Evolutionary conservation across 106 monocot genomes (phyloP), one percentile per base, ranked within the genome.

Genomic region (Dendrobium officinale): DNA sequence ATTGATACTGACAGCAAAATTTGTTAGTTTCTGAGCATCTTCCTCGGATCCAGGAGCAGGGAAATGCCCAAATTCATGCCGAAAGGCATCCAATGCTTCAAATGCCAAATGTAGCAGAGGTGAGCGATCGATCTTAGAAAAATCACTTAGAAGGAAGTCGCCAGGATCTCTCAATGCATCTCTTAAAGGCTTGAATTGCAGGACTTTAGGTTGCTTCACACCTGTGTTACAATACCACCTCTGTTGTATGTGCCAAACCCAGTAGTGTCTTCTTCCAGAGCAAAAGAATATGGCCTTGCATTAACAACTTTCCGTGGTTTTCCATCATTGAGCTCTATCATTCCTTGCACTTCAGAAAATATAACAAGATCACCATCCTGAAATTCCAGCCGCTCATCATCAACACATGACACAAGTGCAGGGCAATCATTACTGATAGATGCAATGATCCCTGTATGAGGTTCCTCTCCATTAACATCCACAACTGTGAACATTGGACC

Each of bases 321-420:
- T 49, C 91, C 89, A 83, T 91, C 94, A 86, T 94, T 91, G 42
- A 94, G 82, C 61, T 94, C 89, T 76, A 80, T 84, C 94, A 94
- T 94, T 27, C 94, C 94, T 47, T 83, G 47, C 42, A 94, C 81
- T 85, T 94, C 91, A 41, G 94, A 94, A 81, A 94, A 94, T 4
- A 91, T 78, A 44, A 94, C 88, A 56, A 90, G 77, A 82, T 94
- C 91, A 0, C 94, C 89, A 84, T 89, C 92, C 77, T 92, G 87
- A 85, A 92, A 89, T 81, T 87, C 85, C n/a, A 92, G 82, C 9
- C 85, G 85, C 78, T 95, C 95, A 82, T 95, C 88, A 79, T 95
- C 92, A 78, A 95, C 90, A 81, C 90, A 92, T 13, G 90, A 87
- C 33, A 95, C 81, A 58, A 90, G 80, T 20, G 95, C 87, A 79